Evolutionary conservation across 768 basidiomycete genomes (phyloP).

Genomic region (Cyathus striatus): DNA sequence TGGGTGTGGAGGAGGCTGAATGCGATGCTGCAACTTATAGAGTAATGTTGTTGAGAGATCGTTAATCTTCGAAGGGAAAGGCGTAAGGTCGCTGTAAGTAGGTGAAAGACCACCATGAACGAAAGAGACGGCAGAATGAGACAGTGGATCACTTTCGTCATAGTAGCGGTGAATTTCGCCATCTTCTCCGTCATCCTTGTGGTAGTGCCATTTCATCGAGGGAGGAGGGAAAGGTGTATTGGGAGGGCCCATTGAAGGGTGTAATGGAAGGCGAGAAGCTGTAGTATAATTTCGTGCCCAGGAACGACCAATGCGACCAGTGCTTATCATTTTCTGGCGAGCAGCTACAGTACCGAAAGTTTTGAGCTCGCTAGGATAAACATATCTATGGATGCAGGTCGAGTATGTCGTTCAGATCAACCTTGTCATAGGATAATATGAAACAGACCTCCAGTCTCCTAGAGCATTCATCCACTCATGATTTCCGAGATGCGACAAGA

Average conservation of each 20-base stretch:
- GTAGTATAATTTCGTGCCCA: constrained; percentile 88
- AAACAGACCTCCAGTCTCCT: constrained; percentile 80
- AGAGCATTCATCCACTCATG: constrained; percentile 96
- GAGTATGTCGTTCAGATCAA: constrained; percentile 1
- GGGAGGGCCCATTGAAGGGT: constrained; percentile 60
- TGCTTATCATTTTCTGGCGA: constrained; percentile 70
- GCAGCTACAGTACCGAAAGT: constrained; percentile 72
- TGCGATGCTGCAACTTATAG: constrained; percentile 58
- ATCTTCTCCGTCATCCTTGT: constrained; percentile 11
- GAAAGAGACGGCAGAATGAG: constrained; percentile 83
- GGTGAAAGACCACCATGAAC: constrained; percentile 91
- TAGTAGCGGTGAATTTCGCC: constrained; percentile 15
- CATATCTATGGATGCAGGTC: constrained; percentile 52
- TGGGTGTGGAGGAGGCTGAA: constrained; percentile 75
- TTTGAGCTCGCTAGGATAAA: constrained; percentile 73
- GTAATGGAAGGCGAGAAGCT: constrained; percentile 76
- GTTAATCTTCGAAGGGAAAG: constrained; percentile 86
- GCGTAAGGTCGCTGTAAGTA: constrained; percentile 65
- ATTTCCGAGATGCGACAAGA: constrained; percentile 84
- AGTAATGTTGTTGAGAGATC: constrained; percentile 66
- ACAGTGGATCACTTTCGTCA: constrained; percentile 43
- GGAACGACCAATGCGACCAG: constrained; percentile 71
- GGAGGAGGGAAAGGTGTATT: constrained; percentile 56
- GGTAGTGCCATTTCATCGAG: constrained; percentile 7
- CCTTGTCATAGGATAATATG: background rate